phyloP scores from a whole-genome alignment of 768 basidiomycete species.

The Plicaturopsis crispa region DNA sequence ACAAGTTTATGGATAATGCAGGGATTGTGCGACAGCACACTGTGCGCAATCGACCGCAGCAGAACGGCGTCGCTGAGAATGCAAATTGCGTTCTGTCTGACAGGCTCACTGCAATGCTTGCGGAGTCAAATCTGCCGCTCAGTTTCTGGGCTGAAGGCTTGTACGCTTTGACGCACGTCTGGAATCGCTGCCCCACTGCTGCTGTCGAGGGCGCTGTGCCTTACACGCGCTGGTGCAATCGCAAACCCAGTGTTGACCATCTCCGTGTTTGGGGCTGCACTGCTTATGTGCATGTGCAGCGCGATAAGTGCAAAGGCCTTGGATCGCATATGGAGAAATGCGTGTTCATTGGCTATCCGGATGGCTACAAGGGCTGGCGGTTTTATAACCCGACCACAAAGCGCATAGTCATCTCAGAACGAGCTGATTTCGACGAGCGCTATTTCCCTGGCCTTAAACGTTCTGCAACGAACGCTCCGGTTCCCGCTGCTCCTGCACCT shows the following conservation, averaged over 20 bases:
- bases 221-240: conserved; percentile 3
- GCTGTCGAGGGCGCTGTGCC: conserved; percentile 7
- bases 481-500: not conserved
- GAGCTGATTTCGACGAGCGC: conserved; percentile 17
- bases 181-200: conserved; percentile 8
- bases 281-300: conserved; percentile 29
- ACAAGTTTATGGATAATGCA: not conserved
- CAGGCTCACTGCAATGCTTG: conserved; percentile 7
- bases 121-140: conserved; percentile 6
- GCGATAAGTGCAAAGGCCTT: conserved; percentile 22
- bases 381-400: conserved; percentile 16
- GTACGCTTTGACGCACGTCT: conserved; percentile 4
- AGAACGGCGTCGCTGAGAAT: conserved; percentile 13
- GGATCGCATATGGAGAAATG: conserved; percentile 21
- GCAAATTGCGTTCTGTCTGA: conserved; percentile 11
- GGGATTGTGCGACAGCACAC: conserved; percentile 6
- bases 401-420: not conserved
- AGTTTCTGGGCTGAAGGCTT: conserved; percentile 7
- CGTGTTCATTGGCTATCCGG: conserved; percentile 28
- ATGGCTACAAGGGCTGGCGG: conserved; percentile 23
- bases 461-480: not conserved
- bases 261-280: conserved; percentile 29
- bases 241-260: conserved; percentile 20
- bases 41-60: conserved; percentile 8
- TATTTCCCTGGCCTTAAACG: conserved; percentile 13